Percentiles rank a stretch among this genome's conserved stretches.
phyloP scores from a whole-genome alignment of 345 rosid species.

The Hypericum perforatum region DNA sequence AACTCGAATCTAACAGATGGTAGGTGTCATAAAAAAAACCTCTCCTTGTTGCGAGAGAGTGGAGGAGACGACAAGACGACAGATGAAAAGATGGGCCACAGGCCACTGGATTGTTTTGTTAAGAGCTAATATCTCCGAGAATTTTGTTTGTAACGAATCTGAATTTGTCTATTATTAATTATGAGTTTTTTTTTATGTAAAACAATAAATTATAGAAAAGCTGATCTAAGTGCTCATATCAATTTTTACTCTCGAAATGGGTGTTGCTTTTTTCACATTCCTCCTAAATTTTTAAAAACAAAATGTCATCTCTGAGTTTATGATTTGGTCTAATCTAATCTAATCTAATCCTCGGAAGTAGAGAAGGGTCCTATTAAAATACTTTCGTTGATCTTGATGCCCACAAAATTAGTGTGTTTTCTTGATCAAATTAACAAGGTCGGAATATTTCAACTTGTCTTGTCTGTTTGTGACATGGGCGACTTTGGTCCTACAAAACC shows the following conservation, averaged over 20 bases:
- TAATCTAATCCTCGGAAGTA: slow-evolving; percentile 14
- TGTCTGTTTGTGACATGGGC: slow-evolving; percentile 21
- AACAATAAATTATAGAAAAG: too few species aligned
- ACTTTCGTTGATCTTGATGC: slow-evolving; percentile 8
- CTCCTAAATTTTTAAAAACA: too few species aligned
- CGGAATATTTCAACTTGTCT: slow-evolving; percentile 28
- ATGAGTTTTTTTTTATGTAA: too few species aligned
- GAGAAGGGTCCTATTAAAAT: slow-evolving; percentile 1
- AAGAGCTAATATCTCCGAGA: too few species aligned
- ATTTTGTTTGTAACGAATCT: too few species aligned
- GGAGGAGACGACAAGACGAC: slow-evolving; percentile 1
- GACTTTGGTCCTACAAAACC: slow-evolving; percentile 24
- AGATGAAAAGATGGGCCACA: slow-evolving; percentile 2
- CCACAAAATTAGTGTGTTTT: not conserved
- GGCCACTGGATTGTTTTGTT: not conserved
- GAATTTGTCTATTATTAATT: too few species aligned
- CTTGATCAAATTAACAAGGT: slow-evolving; percentile 6
- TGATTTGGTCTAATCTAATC: slow-evolving; percentile 8
- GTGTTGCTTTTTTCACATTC: too few species aligned
- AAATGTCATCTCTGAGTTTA: too few species aligned
- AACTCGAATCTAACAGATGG: too few species aligned
- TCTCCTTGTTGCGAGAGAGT: not conserved
- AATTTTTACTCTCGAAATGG: too few species aligned
- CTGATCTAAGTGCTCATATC: too few species aligned
- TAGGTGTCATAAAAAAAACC: too few species aligned